Conservation (phyloP, 768 basidiomycete species). For the Termitomyces titanicus region DNA sequence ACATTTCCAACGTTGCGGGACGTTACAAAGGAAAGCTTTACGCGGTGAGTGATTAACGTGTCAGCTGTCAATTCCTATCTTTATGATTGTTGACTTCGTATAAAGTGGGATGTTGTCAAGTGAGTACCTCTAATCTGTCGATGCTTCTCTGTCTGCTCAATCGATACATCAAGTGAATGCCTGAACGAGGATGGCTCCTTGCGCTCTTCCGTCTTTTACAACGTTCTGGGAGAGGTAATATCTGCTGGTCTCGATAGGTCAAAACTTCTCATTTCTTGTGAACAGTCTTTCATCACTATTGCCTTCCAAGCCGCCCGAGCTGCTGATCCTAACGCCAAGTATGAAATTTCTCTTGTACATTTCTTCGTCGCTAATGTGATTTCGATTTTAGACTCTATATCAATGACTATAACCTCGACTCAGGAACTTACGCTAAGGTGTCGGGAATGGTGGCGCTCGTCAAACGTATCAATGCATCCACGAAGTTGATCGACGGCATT, state of each 20-base stretch:
- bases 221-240: not conserved
- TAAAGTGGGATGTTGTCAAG: slow-evolving; percentile 43
- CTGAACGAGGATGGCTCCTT: slow-evolving; percentile 29
- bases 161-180: slow-evolving; percentile 32
- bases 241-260: not conserved
- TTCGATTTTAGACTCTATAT: slow-evolving; percentile 26
- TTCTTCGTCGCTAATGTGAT: not conserved
- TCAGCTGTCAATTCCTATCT: not conserved
- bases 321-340: slow-evolving; percentile 47
- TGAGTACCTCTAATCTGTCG: slow-evolving; percentile 16
- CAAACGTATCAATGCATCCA: slow-evolving; percentile 33
- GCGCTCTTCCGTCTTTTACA: not conserved
- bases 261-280: not conserved
- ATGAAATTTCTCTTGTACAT: not conserved
- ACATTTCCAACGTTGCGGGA: slow-evolving; percentile 41
- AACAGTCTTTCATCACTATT: slow-evolving; percentile 42
- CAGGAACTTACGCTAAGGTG: slow-evolving; percentile 44
- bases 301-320: slow-evolving; percentile 49
- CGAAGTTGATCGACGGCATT: slow-evolving; percentile 45
- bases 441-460: slow-evolving; percentile 38
- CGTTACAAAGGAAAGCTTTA: slow-evolving; percentile 45
- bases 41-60: slow-evolving; percentile 16
- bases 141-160: not conserved
- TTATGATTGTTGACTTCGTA: not conserved
- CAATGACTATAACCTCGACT: slow-evolving; percentile 48